Evolutionary conservation across 148 eudicot genomes (phyloP).

Genomic region (Arbutus unedo): DNA sequence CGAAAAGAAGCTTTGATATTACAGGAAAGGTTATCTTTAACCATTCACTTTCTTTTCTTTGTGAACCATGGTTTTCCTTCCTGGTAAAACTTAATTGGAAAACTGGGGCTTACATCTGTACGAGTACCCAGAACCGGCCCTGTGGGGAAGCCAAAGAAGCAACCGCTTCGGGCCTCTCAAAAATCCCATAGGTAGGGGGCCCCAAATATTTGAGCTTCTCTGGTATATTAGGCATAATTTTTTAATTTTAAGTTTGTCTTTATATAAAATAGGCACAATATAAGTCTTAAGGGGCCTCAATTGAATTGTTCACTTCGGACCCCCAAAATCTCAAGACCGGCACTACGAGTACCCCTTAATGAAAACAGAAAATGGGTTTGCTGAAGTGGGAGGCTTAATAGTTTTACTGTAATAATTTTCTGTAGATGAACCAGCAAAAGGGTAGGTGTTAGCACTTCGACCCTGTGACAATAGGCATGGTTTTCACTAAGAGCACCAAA

Average conservation of each 20-base stretch:
- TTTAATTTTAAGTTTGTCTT: no score
- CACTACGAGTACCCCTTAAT: not conserved
- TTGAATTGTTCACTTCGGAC: no score
- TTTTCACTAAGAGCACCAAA: constrained; percentile 5
- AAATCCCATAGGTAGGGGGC: no score
- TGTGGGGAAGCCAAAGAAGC: no score
- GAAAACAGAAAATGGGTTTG: not conserved
- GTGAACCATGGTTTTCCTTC: not conserved
- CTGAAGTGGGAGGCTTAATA: not conserved
- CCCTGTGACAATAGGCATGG: not conserved
- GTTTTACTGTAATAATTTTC: not conserved
- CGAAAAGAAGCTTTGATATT: not conserved
- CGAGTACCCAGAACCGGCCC: no score
- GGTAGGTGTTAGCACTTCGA: not conserved
- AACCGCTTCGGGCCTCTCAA: no score
- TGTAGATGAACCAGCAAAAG: not conserved
- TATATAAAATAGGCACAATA: no score
- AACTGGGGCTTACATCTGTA: not conserved
- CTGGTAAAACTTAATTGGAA: not conserved
- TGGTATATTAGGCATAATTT: no score
- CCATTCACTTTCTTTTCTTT: not conserved
- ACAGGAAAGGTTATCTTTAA: not conserved
- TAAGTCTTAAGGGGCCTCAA: no score
- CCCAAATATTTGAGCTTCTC: no score
- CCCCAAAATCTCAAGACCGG: no score